Base-by-base conservation (phyloP, 352 stramenopile species). In the Peronospora farinosa region DNA sequence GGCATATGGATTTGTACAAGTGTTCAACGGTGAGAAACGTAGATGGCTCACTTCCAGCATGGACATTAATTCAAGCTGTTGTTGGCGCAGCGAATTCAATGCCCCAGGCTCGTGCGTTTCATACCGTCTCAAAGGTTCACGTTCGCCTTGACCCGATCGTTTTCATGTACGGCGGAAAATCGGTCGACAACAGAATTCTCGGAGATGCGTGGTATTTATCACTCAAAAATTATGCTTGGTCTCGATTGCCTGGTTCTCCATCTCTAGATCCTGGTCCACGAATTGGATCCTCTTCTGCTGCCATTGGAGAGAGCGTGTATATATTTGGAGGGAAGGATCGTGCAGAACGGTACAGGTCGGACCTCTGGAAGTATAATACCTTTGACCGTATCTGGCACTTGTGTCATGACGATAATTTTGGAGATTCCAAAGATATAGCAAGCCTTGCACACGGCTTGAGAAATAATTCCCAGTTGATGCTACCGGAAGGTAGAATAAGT, bases 311-410 rank as follows among this genome's bases (percentile, higher is more conserved):
- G 44, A 86, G 69, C 35, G 79, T 95, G 2, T 95, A 84, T 35
- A 43, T 95, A 0, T 95, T 92, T 51, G 84, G 81, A 33, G 84
- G 84, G 0, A 62, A 85, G 49, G 82, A 92, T 56, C 80, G 80
- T 35, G 82, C 90, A 57, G 80, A 88, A 39, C 86, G 84, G 31
- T 62, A 84, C 13, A 67, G 81, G 23, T 74, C 81, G 2, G 84
- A 92, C 47, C 54, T 95, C 12, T 95, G 84, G 84, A 60, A 78
- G 11, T 92, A 91, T 51, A 92, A 92, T 51, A 88, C 80, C 2
- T 95, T 95, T 54, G 84, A 95, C 47, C 79, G 82, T 13, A 60
- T 89, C 23, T 95, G 84, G 84, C 73, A 92, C 47, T 67, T 95
- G 33, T 92, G 78, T 23, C 67, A 92, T 45, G 81, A 92, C 30